Conservation (phyloP, 768 basidiomycete species). For the Lactarius psammicola region DNA sequence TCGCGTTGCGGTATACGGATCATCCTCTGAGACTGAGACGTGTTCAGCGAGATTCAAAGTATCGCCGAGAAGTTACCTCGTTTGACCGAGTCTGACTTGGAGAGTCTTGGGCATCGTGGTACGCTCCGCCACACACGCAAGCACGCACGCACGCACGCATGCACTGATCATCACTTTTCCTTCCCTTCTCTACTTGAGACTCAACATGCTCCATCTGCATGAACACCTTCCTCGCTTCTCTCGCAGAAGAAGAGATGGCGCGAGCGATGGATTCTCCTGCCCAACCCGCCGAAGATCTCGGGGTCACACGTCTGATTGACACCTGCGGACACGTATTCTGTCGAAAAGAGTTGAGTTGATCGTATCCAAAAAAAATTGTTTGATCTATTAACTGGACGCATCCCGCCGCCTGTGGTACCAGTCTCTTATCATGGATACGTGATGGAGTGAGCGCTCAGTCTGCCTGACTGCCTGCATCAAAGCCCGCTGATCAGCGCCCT, state of each 20-base stretch:
- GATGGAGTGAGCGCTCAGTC: constrained; percentile 19
- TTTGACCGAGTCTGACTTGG: constrained; percentile 50
- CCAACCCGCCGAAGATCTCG: constrained; percentile 62
- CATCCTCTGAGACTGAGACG: background rate
- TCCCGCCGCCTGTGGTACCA: background rate
- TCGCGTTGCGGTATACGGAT: background rate
- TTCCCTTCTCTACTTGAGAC: constrained; percentile 42
- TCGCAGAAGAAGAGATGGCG: constrained; percentile 75
- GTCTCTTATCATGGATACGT: constrained; percentile 28
- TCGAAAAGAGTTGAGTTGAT: constrained; percentile 64
- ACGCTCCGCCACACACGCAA: constrained; percentile 5
- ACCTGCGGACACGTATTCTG: constrained; percentile 67
- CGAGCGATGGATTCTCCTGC: constrained; percentile 77
- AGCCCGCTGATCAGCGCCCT: constrained; percentile 19
- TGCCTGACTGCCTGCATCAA: constrained; percentile 1
- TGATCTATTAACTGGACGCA: constrained; percentile 15
- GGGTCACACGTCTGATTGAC: constrained; percentile 57
- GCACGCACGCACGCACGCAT: background rate
- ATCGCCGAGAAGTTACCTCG: constrained; percentile 48
- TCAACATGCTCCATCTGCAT: constrained; percentile 75
- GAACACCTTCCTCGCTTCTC: constrained; percentile 59
- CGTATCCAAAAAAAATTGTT: background rate
- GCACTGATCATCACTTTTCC: background rate
- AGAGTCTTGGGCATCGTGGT: constrained; percentile 50
- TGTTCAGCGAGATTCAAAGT: constrained; percentile 37